Evolutionary conservation across 2,329 filamentous ascomycete genomes (phyloP).

Genomic region (Botrytis aclada): DNA sequence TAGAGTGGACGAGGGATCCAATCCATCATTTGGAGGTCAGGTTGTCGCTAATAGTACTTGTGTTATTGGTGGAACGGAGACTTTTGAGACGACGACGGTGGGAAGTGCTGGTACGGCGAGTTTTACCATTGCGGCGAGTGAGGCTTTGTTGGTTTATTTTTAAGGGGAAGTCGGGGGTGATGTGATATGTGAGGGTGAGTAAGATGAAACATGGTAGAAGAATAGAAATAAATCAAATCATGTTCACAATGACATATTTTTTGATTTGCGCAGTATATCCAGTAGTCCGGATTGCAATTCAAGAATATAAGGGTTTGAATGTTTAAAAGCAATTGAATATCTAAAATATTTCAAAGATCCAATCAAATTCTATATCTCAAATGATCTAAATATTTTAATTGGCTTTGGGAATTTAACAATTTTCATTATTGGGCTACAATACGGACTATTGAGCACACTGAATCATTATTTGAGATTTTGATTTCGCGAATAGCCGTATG

Average conservation of each 20-base stretch:
- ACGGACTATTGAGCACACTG: too few species aligned
- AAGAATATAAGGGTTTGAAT: too few species aligned
- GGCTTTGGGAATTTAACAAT: too few species aligned
- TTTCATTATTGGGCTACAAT: too few species aligned
- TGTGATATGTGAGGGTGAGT: background rate
- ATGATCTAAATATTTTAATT: too few species aligned
- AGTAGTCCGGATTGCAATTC: too few species aligned
- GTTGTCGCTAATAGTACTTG: constrained; percentile 47
- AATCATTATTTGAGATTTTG: too few species aligned
- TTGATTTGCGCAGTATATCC: too few species aligned
- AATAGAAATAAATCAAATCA: background rate
- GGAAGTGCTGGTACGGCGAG: constrained; percentile 41
- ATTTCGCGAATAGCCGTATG: too few species aligned
- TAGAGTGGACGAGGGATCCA: constrained; percentile 45
- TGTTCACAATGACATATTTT: background rate
- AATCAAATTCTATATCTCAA: too few species aligned
- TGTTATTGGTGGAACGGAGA: constrained; percentile 42
- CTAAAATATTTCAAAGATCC: too few species aligned
- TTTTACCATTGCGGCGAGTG: constrained; percentile 45
- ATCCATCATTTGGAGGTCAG: constrained; percentile 46
- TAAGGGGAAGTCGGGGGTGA: background rate
- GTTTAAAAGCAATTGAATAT: too few species aligned
- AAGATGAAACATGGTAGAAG: background rate
- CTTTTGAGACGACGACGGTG: constrained; percentile 37
- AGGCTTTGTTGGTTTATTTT: constrained; percentile 49